Percentiles rank a stretch among this genome's conserved stretches.
These are phyloP conservation scores for Populus trichocarpa DNA, from an alignment of 441 rosid species.

Conservation along the genomic window DNA sequence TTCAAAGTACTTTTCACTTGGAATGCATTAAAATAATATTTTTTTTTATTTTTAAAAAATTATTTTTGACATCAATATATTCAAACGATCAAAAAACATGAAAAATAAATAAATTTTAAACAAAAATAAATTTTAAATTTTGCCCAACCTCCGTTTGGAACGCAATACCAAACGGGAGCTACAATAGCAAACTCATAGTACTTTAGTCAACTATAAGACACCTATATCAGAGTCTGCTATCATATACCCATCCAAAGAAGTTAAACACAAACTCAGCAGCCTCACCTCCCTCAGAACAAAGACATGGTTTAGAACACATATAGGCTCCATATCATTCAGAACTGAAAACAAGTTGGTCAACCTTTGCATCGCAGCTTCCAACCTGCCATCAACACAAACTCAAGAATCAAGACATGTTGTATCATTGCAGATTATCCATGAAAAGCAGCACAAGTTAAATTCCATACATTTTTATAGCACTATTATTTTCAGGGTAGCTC, in stretches of 20 bases:
- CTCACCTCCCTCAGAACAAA: constrained; percentile 98
- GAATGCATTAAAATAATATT: no score
- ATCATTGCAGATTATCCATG: constrained; percentile 9
- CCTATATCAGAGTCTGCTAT: neutral
- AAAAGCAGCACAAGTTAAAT: constrained; percentile 6
- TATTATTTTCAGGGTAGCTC: constrained; percentile 90
- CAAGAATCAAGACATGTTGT: constrained; percentile 13
- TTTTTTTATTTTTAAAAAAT: no score
- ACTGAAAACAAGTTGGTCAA: constrained; percentile 92
- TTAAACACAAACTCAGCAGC: constrained; percentile 1
- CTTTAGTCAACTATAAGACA: neutral
- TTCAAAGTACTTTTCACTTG: no score
- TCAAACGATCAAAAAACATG: no score
- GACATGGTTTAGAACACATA: constrained; percentile 95
- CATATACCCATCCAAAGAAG: neutral
- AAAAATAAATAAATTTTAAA: no score
- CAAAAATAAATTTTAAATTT: no score
- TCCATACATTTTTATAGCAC: constrained; percentile 85
- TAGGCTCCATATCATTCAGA: constrained; percentile 99
- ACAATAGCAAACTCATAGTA: no score
- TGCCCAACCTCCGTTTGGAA: no score
- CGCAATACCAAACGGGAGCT: no score
- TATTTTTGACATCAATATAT: no score
- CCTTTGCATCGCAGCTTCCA: constrained; percentile 99
- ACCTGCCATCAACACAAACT: constrained; percentile 51